Evolutionary conservation across 2,329 filamentous ascomycete genomes (phyloP), one percentile per base, ranked within the genome.

Genomic region (Aspergillus sp.): DNA sequence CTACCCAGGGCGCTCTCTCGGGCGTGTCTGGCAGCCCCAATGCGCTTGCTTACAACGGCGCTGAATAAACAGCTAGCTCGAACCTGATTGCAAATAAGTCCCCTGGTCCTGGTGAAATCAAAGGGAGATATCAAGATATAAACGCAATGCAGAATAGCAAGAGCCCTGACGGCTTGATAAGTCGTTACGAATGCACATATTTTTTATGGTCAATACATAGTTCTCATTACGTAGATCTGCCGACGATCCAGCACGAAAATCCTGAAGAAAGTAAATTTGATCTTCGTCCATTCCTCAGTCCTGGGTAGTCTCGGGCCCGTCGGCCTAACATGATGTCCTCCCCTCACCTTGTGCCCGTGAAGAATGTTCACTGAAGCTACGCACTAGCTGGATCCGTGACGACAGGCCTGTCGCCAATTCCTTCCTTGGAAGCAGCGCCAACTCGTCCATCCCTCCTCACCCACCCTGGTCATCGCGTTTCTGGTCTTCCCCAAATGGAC

Each of bases 11-110:
- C 44, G 66, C 62, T 47, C 62, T 72, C 57, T 60, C 52, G 14
- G 58, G 62, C 57, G 59, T 61, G 9, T 46, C 58, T 21, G 65
- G 63, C 40, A 73, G 69, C 61, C 66, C 66, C n/a, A 68, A 66
- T 53, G 52, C 63, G 46, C 66, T 73, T 57, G 66, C 68, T 12
- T 72, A 63, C 55, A 72, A 71, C 54, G 70, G 70, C 21, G 58
- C 53, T 27, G 35, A 44, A 27, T 25, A 11, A 47, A 43, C 54
- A 46, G 12, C 12, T 56, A 46, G 12, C 12, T 56, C 9, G 11
- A n/a, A 33, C 39, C 37, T 47, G 15, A 40, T 11, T 33, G n/a
- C 11, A 37, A 8, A 25, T 23, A 55, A 37, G 35, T 37, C 35
- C 35, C 12, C 12, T 37, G 14, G 15, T 15, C 5, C 35, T 15